Evolutionary conservation across 208 protist genomes (phyloP).

Genomic region (Strigomonas culicis): DNA sequence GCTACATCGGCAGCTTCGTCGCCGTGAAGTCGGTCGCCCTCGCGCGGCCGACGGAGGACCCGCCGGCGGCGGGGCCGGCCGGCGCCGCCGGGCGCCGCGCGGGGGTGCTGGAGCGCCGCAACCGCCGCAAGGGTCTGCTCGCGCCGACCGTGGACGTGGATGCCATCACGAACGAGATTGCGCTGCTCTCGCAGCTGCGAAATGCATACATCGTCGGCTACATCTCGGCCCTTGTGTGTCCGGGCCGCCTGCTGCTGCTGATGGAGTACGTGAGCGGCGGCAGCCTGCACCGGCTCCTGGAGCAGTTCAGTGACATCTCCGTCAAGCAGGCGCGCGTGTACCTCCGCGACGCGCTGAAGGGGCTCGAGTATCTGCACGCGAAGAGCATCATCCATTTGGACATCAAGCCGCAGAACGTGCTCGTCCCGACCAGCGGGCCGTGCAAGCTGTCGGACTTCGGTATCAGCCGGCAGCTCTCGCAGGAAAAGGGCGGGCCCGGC

Average conservation of each 20-base stretch:
- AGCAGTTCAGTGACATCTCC: slow-evolving; percentile 30
- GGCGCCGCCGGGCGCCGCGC: neutral
- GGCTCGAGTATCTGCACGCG: slow-evolving; percentile 76
- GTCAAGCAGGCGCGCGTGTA: slow-evolving; percentile 35
- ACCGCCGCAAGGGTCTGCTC: slow-evolving; percentile 28
- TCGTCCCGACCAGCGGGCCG: slow-evolving; percentile 50
- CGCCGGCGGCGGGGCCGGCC: neutral
- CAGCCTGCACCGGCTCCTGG: slow-evolving; percentile 52
- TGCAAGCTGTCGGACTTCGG: slow-evolving; percentile 89
- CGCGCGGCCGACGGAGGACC: neutral
- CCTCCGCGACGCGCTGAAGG: slow-evolving; percentile 52
- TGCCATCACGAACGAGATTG: slow-evolving; percentile 49
- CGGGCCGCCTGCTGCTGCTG: slow-evolving; percentile 46
- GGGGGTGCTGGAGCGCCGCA: slow-evolving; percentile 7
- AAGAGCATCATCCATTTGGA: slow-evolving; percentile 47
- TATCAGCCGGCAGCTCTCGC: slow-evolving; percentile 45
- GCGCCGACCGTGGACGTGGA: slow-evolving; percentile 29
- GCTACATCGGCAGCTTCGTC: slow-evolving; percentile 49
- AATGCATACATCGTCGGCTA: slow-evolving; percentile 94
- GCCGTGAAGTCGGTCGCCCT: slow-evolving; percentile 60
- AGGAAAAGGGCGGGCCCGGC: slow-evolving; percentile 14
- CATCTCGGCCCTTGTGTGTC: slow-evolving; percentile 62
- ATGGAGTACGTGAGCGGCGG: slow-evolving; percentile 86
- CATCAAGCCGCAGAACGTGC: slow-evolving; percentile 82
- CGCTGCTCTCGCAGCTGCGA: slow-evolving; percentile 53